Evolutionary conservation across 2,329 filamentous ascomycete genomes (phyloP).

Genomic region (Coniella lustricola): DNA sequence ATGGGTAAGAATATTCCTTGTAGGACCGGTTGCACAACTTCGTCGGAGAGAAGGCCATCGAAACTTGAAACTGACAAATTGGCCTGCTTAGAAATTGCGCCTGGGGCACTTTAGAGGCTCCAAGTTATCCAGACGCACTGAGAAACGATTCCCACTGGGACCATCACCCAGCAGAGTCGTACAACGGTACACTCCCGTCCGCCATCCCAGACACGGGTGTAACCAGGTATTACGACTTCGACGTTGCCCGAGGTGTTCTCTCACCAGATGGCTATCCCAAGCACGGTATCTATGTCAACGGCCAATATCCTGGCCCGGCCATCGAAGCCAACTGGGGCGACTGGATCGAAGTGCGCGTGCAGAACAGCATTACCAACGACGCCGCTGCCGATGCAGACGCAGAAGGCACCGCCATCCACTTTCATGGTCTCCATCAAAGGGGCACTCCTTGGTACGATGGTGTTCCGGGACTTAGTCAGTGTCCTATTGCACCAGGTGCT

Average conservation of each 20-base stretch:
- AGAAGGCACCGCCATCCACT: conserved; percentile 33
- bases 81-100: no score
- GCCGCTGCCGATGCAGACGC: no score
- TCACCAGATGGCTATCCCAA: conserved; percentile 39
- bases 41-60: no score
- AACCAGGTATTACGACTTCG: conserved; percentile 41
- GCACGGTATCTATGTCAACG: conserved; percentile 43
- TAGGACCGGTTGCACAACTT: no score
- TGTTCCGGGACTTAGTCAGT: conserved; percentile 33
- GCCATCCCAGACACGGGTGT: conserved; percentile 42
- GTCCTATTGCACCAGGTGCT: conserved; percentile 41
- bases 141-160: no score
- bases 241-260: conserved; percentile 31
- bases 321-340: conserved; percentile 29
- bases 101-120: no score
- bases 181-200: no score
- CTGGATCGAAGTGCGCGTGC: conserved; percentile 25
- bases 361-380: conserved; percentile 27
- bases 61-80: no score
- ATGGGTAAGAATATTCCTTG: no score
- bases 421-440: conserved; percentile 31
- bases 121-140: no score
- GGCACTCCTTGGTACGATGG: conserved; percentile 35
- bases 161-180: no score
- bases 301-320: conserved; percentile 29